A percentile compares a stretch with the other conserved stretches of the same genome.
Evolutionary conservation across 768 basidiomycete species (phyloP).

Genomic region (Xanthoconium purpureum): DNA sequence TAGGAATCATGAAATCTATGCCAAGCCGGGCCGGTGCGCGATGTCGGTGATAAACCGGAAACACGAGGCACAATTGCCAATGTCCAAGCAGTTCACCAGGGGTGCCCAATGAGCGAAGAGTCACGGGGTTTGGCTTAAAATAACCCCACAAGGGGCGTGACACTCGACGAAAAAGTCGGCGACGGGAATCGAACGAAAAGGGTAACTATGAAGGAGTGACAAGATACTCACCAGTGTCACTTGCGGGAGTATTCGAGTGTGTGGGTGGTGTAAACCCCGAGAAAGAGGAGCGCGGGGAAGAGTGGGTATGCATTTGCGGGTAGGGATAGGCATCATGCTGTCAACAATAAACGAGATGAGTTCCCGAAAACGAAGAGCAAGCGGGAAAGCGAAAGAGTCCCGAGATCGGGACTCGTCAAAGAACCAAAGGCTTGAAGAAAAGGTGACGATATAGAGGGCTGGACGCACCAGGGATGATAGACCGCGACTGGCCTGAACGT

Average conservation of each 20-base stretch:
- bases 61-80: background rate
- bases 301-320: conserved; percentile 8
- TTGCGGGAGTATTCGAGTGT: conserved; percentile 25
- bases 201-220: background rate
- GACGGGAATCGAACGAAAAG: background rate
- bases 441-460: background rate
- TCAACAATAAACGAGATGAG: background rate
- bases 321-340: conserved; percentile 18
- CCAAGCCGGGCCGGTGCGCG: background rate
- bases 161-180: background rate
- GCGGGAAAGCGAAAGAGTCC: too few relatives aligned
- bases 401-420: too few relatives aligned
- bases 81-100: too few relatives aligned
- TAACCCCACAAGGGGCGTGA: too few relatives aligned
- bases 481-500: conserved; percentile 14
- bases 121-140: too few relatives aligned
- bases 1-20: background rate
- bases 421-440: background rate
- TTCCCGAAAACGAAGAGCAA: background rate
- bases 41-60: background rate
- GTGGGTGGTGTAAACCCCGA: conserved; percentile 23
- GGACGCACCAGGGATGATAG: conserved; percentile 27
- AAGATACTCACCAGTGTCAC: conserved; percentile 27
- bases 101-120: too few relatives aligned
- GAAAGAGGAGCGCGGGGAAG: conserved; percentile 21